Base-by-base conservation (phyloP, 768 basidiomycete genomes). In the Russula vinacea region DNA sequence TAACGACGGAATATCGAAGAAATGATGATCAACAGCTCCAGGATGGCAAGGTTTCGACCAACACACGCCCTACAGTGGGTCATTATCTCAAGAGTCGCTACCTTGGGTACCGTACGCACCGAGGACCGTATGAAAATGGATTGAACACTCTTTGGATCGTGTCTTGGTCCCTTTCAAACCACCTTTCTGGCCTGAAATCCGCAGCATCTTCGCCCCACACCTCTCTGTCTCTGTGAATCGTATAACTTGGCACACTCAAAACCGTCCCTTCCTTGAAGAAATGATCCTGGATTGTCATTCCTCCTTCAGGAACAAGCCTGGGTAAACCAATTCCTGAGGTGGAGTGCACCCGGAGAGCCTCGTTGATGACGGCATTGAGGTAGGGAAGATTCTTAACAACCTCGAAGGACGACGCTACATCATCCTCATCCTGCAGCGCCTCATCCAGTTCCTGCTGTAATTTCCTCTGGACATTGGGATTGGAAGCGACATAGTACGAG, bases 351-450 rank as follows among this genome's bases (percentile, higher is more conserved):
- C 94, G 86, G 35, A 97, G 80, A 3, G 81, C 87, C 75, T 97
- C 94, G 72, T 91, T 86, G 76, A 96, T 89, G 74, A 88, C 90
- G 0, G 94, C 93, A 52, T 92, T 86, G 68, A 95, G 82, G 74
- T 91, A 94, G 8, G 87, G 82, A 19, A 92, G 77, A 1, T 78
- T 78, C 73, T 94, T 94, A 59, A 90, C 83, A 64, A 85, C 82
- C 59, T 88, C 86, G 59, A 77, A 86, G 1, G 81, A 84, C 22
- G 84, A 78, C 22, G 86, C 84, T 3, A 76, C 71, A 70, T 89
- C 87, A 64, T 87, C 87, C 60, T 87, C 82, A 57, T 83, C 71
- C 17, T 72, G 85, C 7, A 87, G 77, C 3, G 80, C 81, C 22
- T 80, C 78, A 70, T 83, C 85, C 8, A 96, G 83, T 70, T 94